Evolutionary conservation across 192 early-diverging fungal genomes (phyloP), one percentile per base, ranked within the genome.

Genomic region (Linnemannia exigua): DNA sequence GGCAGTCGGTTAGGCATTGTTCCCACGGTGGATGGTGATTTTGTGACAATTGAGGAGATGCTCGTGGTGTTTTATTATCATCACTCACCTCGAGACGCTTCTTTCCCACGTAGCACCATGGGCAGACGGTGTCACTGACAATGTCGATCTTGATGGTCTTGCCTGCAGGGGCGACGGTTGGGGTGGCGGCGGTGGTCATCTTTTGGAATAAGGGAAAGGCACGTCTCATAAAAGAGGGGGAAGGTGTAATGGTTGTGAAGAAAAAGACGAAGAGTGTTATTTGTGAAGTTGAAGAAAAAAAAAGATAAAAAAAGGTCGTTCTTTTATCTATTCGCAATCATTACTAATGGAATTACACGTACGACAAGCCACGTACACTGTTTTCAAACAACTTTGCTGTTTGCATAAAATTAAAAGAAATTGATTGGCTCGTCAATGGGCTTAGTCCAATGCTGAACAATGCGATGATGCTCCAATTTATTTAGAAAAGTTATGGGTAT

Each of bases 71-170:
- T 4, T 37, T 17, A 16, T 4, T 37, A 37, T 38, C 31, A 31
- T 92, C 74, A 88, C 90, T 92, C 75, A 88, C 90, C 76, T 95
- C 93, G 15, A 96, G 84, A 51, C 94, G 93, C 22, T 91, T 91
- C 82, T 95, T 95, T 74, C 96, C 95, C 28, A 96, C 79, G 77
- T 90, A 96, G 81, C 94, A 96, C 94, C 94, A 95, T 3, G 94
- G 95, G 75, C 95, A 96, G 37, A 93, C 79, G 37, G 89, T 94
- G 88, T 96, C 95, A 11, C 89, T 89, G 44, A 94, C 91, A 46
- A 94, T 83, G 19, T 91, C 90, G 46, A 95, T 92, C n/a, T 87
- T 85, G 76, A 94, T 86, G 17, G 85, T 80, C 61, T 79, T 85
- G 25, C 58, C 58, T 31, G 58, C 28, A 25, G 58, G 58, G 58